Conservation (phyloP, 2,329 filamentous ascomycete species). For the Aspergillus nomiae region DNA sequence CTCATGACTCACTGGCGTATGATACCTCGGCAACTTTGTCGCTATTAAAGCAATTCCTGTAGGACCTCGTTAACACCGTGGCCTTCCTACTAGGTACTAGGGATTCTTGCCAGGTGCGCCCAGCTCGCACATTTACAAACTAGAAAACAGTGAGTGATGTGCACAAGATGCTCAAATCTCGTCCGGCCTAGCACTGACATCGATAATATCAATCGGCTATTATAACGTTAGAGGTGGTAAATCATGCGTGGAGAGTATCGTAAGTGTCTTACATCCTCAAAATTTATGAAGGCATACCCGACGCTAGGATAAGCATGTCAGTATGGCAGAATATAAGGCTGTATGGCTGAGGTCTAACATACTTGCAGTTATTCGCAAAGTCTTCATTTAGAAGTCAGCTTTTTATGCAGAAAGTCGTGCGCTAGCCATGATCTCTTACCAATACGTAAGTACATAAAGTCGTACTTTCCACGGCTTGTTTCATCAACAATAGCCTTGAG, state of each 20-base stretch:
- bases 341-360: slow-evolving; percentile 39
- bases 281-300: slow-evolving; percentile 97
- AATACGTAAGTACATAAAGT: slow-evolving; percentile 94
- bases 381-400: slow-evolving; percentile 47
- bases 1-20: slow-evolving; percentile 75
- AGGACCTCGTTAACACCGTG: slow-evolving; percentile 12
- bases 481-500: slow-evolving; percentile 79
- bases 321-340: not conserved
- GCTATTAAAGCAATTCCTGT: slow-evolving; percentile 77
- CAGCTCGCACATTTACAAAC: slow-evolving; percentile 72
- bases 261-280: slow-evolving; percentile 66
- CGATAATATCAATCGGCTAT: slow-evolving; percentile 72
- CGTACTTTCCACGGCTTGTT: slow-evolving; percentile 78
- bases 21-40: slow-evolving; percentile 88
- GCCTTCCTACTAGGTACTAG: slow-evolving; percentile 12
- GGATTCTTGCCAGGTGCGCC: slow-evolving; percentile 64
- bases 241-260: not conserved
- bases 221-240: slow-evolving; percentile 39
- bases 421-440: slow-evolving; percentile 42
- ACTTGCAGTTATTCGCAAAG: slow-evolving; percentile 83
- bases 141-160: slow-evolving; percentile 42
- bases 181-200: slow-evolving; percentile 52
- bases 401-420: not conserved
- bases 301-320: slow-evolving; percentile 59
- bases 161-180: slow-evolving; percentile 5